Evolutionary conservation across 139 green algal genomes (phyloP).

Genomic region (Chlamydomonas schloesseri): DNA sequence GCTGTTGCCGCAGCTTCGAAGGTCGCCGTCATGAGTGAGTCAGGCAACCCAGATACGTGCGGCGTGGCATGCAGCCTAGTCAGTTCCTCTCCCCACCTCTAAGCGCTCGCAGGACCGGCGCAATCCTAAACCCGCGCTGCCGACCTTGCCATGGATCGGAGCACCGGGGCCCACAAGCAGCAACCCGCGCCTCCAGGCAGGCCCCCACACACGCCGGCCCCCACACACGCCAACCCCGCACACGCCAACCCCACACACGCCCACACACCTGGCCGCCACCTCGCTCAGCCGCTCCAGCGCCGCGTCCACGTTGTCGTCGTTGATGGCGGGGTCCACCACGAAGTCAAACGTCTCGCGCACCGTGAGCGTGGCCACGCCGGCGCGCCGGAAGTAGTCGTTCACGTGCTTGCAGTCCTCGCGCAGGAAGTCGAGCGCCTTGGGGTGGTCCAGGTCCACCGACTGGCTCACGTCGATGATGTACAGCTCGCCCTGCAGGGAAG

Average conservation of each 20-base stretch:
- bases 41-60: constrained; percentile 50
- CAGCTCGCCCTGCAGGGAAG: constrained; percentile 74
- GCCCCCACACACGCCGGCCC: too few relatives aligned
- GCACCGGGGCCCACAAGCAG: too few relatives aligned
- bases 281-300: constrained; percentile 85
- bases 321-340: constrained; percentile 91
- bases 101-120: too few relatives aligned
- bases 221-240: too few relatives aligned
- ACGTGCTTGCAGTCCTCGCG: constrained; percentile 94
- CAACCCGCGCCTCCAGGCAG: too few relatives aligned
- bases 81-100: too few relatives aligned
- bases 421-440: constrained; percentile 97
- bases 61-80: constrained; percentile 2
- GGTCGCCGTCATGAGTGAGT: constrained; percentile 37
- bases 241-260: too few relatives aligned
- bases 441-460: constrained; percentile 98
- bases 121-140: too few relatives aligned
- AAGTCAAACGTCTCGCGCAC: constrained; percentile 98
- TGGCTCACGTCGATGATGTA: constrained; percentile 96
- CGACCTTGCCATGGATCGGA: too few relatives aligned
- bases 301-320: constrained; percentile 81
- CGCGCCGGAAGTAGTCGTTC: constrained; percentile 91
- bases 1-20: constrained; percentile 46
- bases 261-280: constrained; percentile 71
- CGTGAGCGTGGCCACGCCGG: constrained; percentile 83